Conservation (phyloP, 2,329 filamentous ascomycete species). For the Penicillium sp. region DNA sequence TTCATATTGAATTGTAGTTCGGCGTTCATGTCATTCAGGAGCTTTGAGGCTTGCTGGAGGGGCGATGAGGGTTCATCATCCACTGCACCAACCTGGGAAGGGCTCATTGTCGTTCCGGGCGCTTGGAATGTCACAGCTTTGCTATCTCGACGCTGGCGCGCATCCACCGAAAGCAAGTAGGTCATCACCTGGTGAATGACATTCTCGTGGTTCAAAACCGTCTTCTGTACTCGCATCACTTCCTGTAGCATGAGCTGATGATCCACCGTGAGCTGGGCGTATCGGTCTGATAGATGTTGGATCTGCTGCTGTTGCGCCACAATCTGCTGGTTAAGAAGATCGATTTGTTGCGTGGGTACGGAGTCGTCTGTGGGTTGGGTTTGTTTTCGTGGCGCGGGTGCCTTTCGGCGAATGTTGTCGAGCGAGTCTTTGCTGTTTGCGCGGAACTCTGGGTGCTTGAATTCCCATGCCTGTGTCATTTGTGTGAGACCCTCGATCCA, state of each 20-base stretch:
- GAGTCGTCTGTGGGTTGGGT: constrained; percentile 68
- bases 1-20: constrained; percentile 64
- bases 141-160: constrained; percentile 61
- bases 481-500: background rate
- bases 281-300: constrained; percentile 80
- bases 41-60: constrained; percentile 65
- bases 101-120: constrained; percentile 42
- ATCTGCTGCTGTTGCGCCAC: constrained; percentile 91
- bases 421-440: constrained; percentile 94
- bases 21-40: constrained; percentile 64
- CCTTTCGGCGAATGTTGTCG: constrained; percentile 94
- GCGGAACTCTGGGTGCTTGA: constrained; percentile 95
- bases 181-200: constrained; percentile 71
- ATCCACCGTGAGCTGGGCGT: constrained; percentile 71
- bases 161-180: constrained; percentile 63
- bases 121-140: constrained; percentile 45
- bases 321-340: constrained; percentile 82
- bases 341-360: constrained; percentile 81
- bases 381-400: constrained; percentile 81
- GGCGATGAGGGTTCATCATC: constrained; percentile 68
- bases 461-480: constrained; percentile 79
- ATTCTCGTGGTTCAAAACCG: constrained; percentile 69
- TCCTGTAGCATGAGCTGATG: constrained; percentile 66
- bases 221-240: constrained; percentile 64
- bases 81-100: constrained; percentile 47